Percentiles rank a stretch among this genome's conserved stretches.
phyloP scores from a whole-genome alignment of 2,329 filamentous ascomycete genomes.

The Fusarium sulawesiense region DNA sequence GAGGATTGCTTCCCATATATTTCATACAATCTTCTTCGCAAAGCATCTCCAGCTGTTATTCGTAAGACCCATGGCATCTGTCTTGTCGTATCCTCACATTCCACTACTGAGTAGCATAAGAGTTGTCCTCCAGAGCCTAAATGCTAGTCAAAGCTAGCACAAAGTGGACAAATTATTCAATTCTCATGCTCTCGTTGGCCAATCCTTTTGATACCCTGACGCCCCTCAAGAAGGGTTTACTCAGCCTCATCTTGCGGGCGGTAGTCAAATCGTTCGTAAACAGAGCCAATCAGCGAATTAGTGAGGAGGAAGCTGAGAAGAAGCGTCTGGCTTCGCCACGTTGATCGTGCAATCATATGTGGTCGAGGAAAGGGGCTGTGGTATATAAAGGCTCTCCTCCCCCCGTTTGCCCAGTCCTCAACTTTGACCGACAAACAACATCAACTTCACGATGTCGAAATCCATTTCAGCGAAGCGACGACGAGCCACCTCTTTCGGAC shows the following conservation, averaged over 20 bases:
- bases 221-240: constrained; percentile 8
- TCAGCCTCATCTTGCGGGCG: constrained; percentile 32
- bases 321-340: constrained; percentile 28
- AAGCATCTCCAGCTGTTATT: neutral
- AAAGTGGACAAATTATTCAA: neutral
- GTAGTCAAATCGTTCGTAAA: neutral
- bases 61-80: neutral
- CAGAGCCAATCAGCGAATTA: constrained; percentile 23
- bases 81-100: constrained; percentile 9
- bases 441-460: constrained; percentile 27
- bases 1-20: neutral
- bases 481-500: constrained; percentile 78
- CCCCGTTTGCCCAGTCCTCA: neutral
- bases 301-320: neutral
- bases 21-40: neutral
- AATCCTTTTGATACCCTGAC: neutral
- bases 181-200: neutral
- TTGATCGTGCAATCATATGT: neutral
- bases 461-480: constrained; percentile 64
- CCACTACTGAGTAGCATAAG: neutral
- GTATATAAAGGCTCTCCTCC: constrained; percentile 20
- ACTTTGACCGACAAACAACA: neutral
- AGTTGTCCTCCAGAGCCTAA: neutral
- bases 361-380: neutral
- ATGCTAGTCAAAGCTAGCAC: neutral